These are phyloP conservation scores for Dactylellina parvicollis DNA, from an alignment of 2,329 filamentous ascomycete genomes.

Conservation along the genomic window DNA sequence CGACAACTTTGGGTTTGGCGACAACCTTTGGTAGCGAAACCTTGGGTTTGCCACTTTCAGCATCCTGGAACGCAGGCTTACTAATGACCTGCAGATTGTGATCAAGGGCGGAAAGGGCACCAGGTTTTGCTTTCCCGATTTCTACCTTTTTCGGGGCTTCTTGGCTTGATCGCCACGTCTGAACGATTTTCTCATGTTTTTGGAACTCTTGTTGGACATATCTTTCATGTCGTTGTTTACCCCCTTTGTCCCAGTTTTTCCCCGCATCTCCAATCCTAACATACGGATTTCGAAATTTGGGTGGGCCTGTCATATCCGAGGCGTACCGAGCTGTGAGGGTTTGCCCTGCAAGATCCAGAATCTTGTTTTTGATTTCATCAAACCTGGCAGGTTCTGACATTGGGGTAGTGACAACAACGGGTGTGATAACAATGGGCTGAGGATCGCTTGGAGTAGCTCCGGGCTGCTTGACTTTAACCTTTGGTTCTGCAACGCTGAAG, in stretches of 20 bases:
- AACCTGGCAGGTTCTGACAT: slow-evolving; percentile 16
- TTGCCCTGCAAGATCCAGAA: slow-evolving; percentile 9
- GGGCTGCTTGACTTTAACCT: neutral
- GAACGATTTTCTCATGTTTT: slow-evolving; percentile 1
- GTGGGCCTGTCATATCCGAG: neutral
- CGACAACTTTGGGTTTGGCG: neutral
- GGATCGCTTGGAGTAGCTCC: neutral
- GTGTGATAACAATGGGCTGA: no score
- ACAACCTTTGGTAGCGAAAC: slow-evolving; percentile 39
- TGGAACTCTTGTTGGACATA: neutral
- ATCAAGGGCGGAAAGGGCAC: slow-evolving; percentile 9
- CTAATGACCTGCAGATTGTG: slow-evolving; percentile 45
- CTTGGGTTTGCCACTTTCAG: slow-evolving; percentile 48
- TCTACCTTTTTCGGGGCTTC: slow-evolving; percentile 14
- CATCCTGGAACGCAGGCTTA: slow-evolving; percentile 51
- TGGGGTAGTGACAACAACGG: neutral
- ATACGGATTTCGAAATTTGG: neutral
- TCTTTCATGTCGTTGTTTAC: neutral
- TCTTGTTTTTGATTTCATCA: slow-evolving; percentile 25
- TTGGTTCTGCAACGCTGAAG: neutral
- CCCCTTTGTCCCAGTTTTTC: neutral
- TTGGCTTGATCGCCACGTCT: slow-evolving; percentile 29
- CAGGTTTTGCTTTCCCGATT: neutral
- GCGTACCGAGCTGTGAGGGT: neutral
- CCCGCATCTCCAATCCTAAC: neutral